Base-by-base conservation (phyloP, 2,329 filamentous ascomycete species). In the Drechslerella dactyloides region DNA sequence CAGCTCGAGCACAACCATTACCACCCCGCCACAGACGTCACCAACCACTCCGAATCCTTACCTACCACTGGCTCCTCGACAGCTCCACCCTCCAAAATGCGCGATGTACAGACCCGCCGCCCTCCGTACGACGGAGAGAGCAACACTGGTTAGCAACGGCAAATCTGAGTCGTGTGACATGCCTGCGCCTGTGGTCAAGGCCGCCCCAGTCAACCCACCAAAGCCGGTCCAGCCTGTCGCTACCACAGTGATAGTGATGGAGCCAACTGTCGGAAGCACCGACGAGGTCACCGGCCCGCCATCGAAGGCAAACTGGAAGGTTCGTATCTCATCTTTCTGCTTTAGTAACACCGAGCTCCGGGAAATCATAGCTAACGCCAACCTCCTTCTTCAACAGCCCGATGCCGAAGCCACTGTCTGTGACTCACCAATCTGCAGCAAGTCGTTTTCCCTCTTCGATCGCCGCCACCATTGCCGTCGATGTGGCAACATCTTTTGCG, bases 401-500 rank as follows among this genome's bases (percentile, higher is more conserved):
- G 76, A 77, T 52, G 65, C 73, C 53, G 74, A 75, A 59, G 75
- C 76, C 17, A 61, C 69, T 37, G 69, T 75, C 6, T 77, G 76
- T 21, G 76, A 76, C 52, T 66, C 74, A 19, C 74, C 75, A 1
- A 42, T 75, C 35, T 77, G 76, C 66, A 74, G 73, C 23, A 76
- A 75, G 55, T 73, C 57, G 10, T 77, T 77, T 46, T 65, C 74
- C 2, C 74, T 77, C 6, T 76, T 75, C 46, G 73, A 75, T 35
- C 73, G 76, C 17, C 75, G 76, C 44, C 76, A 77, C 66, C 76
- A 77, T 42, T 77, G 76, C 56, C 75, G 76, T 30, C 66, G 76
- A 37, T 77, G 76, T 65, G 76, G 76, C 33, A 75, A 76, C 40
- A 74, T 77, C 27, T 77, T 77, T 56, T 77, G 76, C 53, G 73